These are phyloP conservation scores for Monosporascus cannonballus DNA, from an alignment of 2,329 filamentous ascomycete species.

Conservation along the genomic window DNA sequence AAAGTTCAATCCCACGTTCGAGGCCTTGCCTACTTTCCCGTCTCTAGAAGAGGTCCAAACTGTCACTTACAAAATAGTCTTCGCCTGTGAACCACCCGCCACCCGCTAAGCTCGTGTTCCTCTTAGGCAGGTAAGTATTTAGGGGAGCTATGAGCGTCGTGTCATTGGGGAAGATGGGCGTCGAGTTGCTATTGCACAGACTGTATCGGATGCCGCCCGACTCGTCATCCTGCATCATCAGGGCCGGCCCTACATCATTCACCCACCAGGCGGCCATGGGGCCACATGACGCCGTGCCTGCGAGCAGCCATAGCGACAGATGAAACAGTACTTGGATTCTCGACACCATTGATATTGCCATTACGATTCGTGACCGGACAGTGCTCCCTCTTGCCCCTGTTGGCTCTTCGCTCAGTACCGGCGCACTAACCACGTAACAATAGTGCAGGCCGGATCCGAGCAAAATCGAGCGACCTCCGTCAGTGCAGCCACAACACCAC, in stretches of 20 bases:
- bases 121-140: constrained; percentile 22
- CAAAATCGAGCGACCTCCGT: no score
- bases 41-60: not conserved
- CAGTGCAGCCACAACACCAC: no score
- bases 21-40: no score
- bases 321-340: constrained; percentile 7
- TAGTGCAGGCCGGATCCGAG: no score
- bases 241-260: constrained; percentile 23
- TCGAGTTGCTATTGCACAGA: constrained; percentile 24
- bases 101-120: constrained; percentile 28
- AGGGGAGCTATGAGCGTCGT: constrained; percentile 21
- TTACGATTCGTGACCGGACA: not conserved
- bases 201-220: constrained; percentile 30
- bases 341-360: constrained; percentile 5
- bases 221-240: constrained; percentile 31
- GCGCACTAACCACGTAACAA: no score
- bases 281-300: constrained; percentile 15
- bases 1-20: not conserved
- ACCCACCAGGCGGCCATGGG: constrained; percentile 32
- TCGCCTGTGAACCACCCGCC: constrained; percentile 27
- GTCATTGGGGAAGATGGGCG: constrained; percentile 29
- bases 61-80: constrained; percentile 26
- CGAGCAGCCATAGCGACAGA: constrained; percentile 16
- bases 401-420: not conserved
- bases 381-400: not conserved